Evolutionary conservation across 441 rosid species (phyloP), one percentile per base, ranked within the genome.

Genomic region (Arabidopsis lyrata): DNA sequence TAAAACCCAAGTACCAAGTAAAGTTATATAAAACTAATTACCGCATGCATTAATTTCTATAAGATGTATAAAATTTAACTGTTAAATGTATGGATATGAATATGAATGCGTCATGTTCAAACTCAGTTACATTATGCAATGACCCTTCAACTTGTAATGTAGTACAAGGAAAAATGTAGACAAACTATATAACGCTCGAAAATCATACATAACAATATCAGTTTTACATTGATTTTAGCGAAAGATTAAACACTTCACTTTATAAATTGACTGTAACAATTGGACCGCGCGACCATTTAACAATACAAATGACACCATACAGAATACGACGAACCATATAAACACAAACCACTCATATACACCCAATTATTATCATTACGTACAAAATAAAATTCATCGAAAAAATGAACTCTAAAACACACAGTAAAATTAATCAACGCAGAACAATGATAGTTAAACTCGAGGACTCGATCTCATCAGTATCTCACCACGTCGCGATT

Each of bases 391-490:
- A 54, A 50, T 32, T 58, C 78, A 59, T 60, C 16, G 39, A 12
- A 11, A 66, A 50, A 66, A 49, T 50, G 68, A 74, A 74, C 63
- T 38, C 45, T 16, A 13, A 18, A 58, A 31, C 53, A 74, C 18
- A 66, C 60, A 31, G 57, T 16, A 47, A 36, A 9, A 16, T 48
- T 0, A 44, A 47, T 65, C 3, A 47, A 16, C 29, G 24, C 27
- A 48, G 60, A 66, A 66, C 45, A 74, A 48, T 45, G 49, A 59
- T 41, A 22, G 14, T 31, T 13, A 20, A 63, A 72, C 76, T 72
- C 18, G 44, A 53, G 55, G 58, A 52, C 55, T 42, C 68, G 15
- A 22, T 32, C 18, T 52, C n/a, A 48, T 52, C 10, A 49, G 50
- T 38, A 38, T 60, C 63, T 59, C 57, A 20, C 55, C 42, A 68